A percentile compares a stretch with the other conserved stretches of the same genome.
phyloP scores from a whole-genome alignment of 2,329 filamentous ascomycete species.

The Teratosphaeria nubilosa region DNA sequence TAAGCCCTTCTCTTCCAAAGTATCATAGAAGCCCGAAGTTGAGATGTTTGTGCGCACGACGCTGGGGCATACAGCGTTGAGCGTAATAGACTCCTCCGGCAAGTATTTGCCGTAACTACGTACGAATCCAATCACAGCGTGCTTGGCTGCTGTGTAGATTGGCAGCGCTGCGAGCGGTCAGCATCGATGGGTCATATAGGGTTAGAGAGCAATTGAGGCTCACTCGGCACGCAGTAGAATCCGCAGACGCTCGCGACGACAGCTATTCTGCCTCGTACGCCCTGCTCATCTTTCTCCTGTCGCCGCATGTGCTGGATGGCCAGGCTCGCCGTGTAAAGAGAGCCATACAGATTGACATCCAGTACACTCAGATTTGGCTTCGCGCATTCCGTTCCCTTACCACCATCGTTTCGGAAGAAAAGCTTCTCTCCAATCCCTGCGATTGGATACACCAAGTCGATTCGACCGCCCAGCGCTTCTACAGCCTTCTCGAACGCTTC shows the following conservation, averaged over 20 bases:
- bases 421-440: conserved; percentile 32
- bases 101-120: conserved; percentile 34
- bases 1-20: conserved; percentile 24
- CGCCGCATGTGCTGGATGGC: conserved; percentile 36
- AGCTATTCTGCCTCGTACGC: conserved; percentile 28
- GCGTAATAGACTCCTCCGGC: conserved; percentile 29
- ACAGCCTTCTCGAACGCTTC: conserved; percentile 28
- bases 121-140: conserved; percentile 30
- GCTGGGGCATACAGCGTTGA: conserved; percentile 35
- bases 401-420: conserved; percentile 23
- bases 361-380: conserved; percentile 31
- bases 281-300: conserved; percentile 25
- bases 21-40: conserved; percentile 28
- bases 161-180: conserved; percentile 21
- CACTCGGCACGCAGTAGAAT: conserved; percentile 32
- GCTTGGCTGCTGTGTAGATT: conserved; percentile 35
- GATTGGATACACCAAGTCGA: conserved; percentile 33
- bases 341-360: conserved; percentile 33
- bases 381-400: conserved; percentile 19
- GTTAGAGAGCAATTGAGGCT: neutral
- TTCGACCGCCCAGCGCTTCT: conserved; percentile 21
- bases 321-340: conserved; percentile 33
- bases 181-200: neutral
- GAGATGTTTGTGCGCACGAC: conserved; percentile 33
- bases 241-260: conserved; percentile 33